Evolutionary conservation across 805 yeast species (phyloP).

Genomic region (Vanderwaltozyma yarrowii): DNA sequence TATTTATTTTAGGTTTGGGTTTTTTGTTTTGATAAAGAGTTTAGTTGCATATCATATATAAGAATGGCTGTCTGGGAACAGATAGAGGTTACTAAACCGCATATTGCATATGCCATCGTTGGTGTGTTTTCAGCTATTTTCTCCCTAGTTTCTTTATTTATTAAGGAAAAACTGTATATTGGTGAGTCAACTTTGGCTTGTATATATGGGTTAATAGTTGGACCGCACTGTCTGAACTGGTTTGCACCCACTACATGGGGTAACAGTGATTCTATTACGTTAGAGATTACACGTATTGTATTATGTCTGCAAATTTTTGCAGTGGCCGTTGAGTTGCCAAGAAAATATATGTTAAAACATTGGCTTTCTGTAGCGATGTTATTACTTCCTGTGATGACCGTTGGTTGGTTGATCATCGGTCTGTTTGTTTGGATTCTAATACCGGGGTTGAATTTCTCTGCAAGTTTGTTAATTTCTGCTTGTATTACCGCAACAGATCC

Average conservation of each 20-base stretch:
- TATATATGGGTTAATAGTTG: slow-evolving; percentile 74
- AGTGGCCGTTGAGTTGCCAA: slow-evolving; percentile 87
- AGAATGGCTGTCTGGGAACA: slow-evolving; percentile 28
- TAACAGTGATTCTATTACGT: slow-evolving; percentile 66
- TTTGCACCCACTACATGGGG: slow-evolving; percentile 82
- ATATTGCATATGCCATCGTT: slow-evolving; percentile 77
- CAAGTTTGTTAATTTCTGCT: slow-evolving; percentile 66
- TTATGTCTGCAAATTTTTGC: slow-evolving; percentile 85
- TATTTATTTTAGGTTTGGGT: background rate
- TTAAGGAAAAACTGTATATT: slow-evolving; percentile 73
- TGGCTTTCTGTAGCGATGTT: slow-evolving; percentile 68
- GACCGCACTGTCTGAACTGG: slow-evolving; percentile 81
- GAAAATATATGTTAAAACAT: slow-evolving; percentile 77
- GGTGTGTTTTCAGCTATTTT: slow-evolving; percentile 77
- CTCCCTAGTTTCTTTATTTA: slow-evolving; percentile 68
- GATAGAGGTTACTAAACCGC: slow-evolving; percentile 46
- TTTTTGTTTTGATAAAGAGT: background rate
- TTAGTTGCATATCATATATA: no score
- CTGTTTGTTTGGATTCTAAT: slow-evolving; percentile 69
- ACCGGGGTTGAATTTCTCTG: slow-evolving; percentile 61
- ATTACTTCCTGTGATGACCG: slow-evolving; percentile 79
- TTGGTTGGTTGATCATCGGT: slow-evolving; percentile 80
- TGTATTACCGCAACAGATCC: slow-evolving; percentile 96
- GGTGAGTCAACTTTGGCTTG: slow-evolving; percentile 92
- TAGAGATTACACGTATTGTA: slow-evolving; percentile 75